phyloP scores from a whole-genome alignment of 139 green algal species.

The Chlorella sp. region DNA sequence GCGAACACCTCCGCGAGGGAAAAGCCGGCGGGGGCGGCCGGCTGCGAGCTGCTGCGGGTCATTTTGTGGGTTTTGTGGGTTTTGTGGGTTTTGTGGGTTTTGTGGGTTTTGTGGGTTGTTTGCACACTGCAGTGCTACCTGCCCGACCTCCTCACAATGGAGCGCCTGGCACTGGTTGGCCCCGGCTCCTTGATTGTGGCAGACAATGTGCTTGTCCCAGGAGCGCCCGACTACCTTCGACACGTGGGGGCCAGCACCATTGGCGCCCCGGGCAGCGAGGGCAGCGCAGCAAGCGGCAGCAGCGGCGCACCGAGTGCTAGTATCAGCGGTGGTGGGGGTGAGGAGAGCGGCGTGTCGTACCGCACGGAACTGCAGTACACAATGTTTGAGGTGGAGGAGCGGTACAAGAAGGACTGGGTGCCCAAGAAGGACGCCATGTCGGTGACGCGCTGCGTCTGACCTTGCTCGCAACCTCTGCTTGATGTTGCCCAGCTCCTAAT shows the following conservation, averaged over 20 bases:
- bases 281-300: background rate
- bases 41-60: no score
- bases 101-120: background rate
- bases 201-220: slow-evolving; percentile 27
- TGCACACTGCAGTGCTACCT: slow-evolving; percentile 21
- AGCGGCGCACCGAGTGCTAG: background rate
- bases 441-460: slow-evolving; percentile 6
- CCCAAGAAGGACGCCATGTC: slow-evolving; percentile 17
- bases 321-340: background rate
- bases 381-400: slow-evolving; percentile 11
- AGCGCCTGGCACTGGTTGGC: slow-evolving; percentile 3
- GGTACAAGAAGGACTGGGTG: slow-evolving; percentile 19
- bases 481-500: no score
- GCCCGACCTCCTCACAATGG: slow-evolving; percentile 8
- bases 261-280: background rate
- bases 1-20: no score
- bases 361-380: slow-evolving; percentile 4
- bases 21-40: no score
- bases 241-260: background rate
- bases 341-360: background rate
- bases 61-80: no score
- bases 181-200: slow-evolving; percentile 17
- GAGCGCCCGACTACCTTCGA: slow-evolving; percentile 1
- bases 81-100: no score
- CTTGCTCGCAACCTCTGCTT: no score